Base-by-base conservation (phyloP, 129 eudicot genomes). In the Artemisia tridentata region DNA sequence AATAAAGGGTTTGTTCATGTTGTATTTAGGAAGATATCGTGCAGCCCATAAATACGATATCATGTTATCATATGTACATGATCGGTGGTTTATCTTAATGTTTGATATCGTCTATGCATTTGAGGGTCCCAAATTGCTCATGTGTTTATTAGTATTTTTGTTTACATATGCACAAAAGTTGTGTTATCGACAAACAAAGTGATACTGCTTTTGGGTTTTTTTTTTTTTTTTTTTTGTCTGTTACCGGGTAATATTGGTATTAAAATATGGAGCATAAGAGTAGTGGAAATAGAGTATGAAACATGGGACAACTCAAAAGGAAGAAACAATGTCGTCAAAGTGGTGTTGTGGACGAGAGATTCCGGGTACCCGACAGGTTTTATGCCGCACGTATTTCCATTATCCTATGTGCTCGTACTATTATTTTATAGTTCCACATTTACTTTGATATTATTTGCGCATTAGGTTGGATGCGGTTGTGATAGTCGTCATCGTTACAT, bases 301-400 rank as follows among this genome's bases (percentile, higher is more conserved):
- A 60, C 80, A 76, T 76, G 80, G 80, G 57, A 76, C 54, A 54
- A 75, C 80, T 56, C 80, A 61, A 48, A 34, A 49, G 69, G 75
- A 68, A 68, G 80, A 52, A 68, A 49, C 67, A 12, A 59, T 76
- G 75, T 76, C 75, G 64, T 68, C 80, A 68, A 76, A 68, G 75
- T 68, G 80, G 80, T 67, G 74, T 72, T 56, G 73, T 66, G 67
- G 31, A 46, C 77, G 68, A 72, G 51, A 61, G 76, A 72, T 60
- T 61, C 69, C 59, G 66, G 78, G 45, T 65, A 43, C n/a, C 72
- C 72, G 72, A 75, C 79, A 75, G 67, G 11, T 75, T 75, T 75
- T 75, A 75, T 45, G 79, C 49, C 29, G 14, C 79, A 21, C 72
- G 14, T 65, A 18, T 55, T 3, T 65, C 78, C 51, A 73, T 73